Evolutionary conservation across 352 stramenopile genomes (phyloP).

Genomic region (Phytophthora melonis): DNA sequence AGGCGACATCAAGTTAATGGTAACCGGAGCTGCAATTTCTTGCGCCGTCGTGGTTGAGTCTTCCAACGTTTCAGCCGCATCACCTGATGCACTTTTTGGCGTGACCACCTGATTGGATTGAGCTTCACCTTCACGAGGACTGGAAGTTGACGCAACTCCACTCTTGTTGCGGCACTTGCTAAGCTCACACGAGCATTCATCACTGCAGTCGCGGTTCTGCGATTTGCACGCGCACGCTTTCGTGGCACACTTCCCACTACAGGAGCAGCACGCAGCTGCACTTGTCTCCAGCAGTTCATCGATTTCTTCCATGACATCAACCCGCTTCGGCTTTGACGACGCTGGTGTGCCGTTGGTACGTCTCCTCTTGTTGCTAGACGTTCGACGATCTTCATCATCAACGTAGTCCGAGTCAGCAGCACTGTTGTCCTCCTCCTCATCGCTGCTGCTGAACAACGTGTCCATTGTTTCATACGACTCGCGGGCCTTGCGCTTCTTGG

Average conservation of each 20-base stretch:
- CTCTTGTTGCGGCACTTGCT: slow-evolving; percentile 63
- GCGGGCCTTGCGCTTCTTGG: slow-evolving; percentile 44
- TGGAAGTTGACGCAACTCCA: background rate
- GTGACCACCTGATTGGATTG: background rate
- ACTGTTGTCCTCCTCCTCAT: slow-evolving; percentile 63
- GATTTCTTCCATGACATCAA: slow-evolving; percentile 63
- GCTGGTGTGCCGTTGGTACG: background rate
- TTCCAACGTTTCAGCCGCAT: background rate
- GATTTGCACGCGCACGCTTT: slow-evolving; percentile 75
- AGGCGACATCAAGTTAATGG: slow-evolving; percentile 8
- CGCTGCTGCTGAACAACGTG: slow-evolving; percentile 60
- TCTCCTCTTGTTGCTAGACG: slow-evolving; percentile 10
- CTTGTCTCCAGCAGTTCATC: slow-evolving; percentile 57
- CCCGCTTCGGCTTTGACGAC: slow-evolving; percentile 3
- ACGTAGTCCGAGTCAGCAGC: slow-evolving; percentile 77
- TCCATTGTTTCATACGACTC: slow-evolving; percentile 58
- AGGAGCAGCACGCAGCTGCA: slow-evolving; percentile 58
- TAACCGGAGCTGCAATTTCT: background rate
- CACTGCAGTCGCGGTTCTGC: slow-evolving; percentile 48
- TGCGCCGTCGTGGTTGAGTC: background rate
- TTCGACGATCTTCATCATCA: slow-evolving; percentile 46
- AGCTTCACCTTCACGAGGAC: background rate
- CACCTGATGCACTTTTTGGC: slow-evolving; percentile 1
- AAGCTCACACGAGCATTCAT: slow-evolving; percentile 64
- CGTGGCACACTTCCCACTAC: slow-evolving; percentile 79